Evolutionary conservation across 2,329 filamentous ascomycete genomes (phyloP).

Genomic region (Calonectria ilicicola): DNA sequence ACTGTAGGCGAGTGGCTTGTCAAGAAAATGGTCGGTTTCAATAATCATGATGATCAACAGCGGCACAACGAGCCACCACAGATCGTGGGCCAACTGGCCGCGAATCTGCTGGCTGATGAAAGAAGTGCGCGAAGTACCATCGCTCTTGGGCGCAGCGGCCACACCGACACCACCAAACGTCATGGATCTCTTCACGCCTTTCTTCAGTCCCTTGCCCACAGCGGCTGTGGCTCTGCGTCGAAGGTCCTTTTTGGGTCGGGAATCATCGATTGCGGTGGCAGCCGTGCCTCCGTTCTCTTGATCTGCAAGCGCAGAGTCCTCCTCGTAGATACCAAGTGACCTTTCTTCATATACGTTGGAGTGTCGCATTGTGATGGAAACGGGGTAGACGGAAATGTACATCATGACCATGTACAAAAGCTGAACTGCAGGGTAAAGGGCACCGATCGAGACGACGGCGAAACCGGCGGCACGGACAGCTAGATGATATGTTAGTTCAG

Average conservation of each 20-base stretch:
- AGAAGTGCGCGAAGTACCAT: conserved; percentile 53
- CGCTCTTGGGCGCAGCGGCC: conserved; percentile 42
- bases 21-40: conserved; percentile 66
- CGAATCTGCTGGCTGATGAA: conserved; percentile 69
- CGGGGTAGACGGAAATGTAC: conserved; percentile 74
- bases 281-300: conserved; percentile 39
- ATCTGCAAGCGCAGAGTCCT: conserved; percentile 39
- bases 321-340: conserved; percentile 70
- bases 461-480: conserved; percentile 75
- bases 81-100: conserved; percentile 74
- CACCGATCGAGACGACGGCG: conserved; percentile 71
- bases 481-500: conserved; percentile 29
- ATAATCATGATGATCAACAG: conserved; percentile 71
- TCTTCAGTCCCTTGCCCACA: conserved; percentile 40
- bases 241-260: conserved; percentile 29
- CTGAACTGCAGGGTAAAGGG: conserved; percentile 68
- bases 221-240: conserved; percentile 40
- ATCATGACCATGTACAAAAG: conserved; percentile 74
- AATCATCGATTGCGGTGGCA: conserved; percentile 46
- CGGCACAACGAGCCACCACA: conserved; percentile 74
- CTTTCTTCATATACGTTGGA: conserved; percentile 80
- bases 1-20: conserved; percentile 64
- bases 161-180: conserved; percentile 60
- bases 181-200: conserved; percentile 52
- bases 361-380: conserved; percentile 73